Percentiles rank a stretch among this genome's conserved stretches.
These are phyloP conservation scores for Aspergillus proliferans DNA, from an alignment of 2,329 filamentous ascomycete species.

Conservation along the genomic window DNA sequence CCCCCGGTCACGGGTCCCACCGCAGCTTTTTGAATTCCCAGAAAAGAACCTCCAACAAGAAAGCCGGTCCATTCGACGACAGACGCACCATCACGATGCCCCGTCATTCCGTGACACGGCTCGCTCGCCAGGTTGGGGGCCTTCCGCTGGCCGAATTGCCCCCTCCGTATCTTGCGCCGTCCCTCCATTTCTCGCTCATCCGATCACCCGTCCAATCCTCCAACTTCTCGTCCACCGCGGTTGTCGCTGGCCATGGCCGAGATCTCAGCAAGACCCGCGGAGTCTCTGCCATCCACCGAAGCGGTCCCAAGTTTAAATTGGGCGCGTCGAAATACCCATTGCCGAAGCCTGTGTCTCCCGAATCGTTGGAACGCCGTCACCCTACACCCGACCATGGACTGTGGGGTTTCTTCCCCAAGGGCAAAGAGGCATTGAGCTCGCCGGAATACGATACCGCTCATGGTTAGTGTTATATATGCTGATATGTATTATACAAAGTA, in stretches of 20 bases:
- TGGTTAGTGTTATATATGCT: slow-evolving; percentile 42
- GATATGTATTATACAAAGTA: not conserved
- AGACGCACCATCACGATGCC: slow-evolving; percentile 25
- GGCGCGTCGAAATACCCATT: slow-evolving; percentile 66
- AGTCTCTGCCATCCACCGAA: slow-evolving; percentile 71
- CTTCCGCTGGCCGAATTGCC: slow-evolving; percentile 33
- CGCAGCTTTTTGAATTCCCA: not conserved
- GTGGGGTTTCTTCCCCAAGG: slow-evolving; percentile 80
- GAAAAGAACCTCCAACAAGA: not conserved
- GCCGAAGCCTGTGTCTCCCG: slow-evolving; percentile 62
- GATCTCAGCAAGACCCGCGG: slow-evolving; percentile 78
- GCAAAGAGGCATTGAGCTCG: slow-evolving; percentile 61
- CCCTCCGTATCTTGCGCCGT: slow-evolving; percentile 41
- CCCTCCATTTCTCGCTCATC: slow-evolving; percentile 31
- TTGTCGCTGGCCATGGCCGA: slow-evolving; percentile 45
- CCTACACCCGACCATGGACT: slow-evolving; percentile 74
- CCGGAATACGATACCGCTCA: slow-evolving; percentile 66
- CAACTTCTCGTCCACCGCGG: slow-evolving; percentile 52
- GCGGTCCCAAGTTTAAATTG: slow-evolving; percentile 67
- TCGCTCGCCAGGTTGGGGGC: slow-evolving; percentile 28
- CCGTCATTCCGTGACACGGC: slow-evolving; percentile 27
- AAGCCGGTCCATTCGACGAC: not conserved
- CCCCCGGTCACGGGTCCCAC: not conserved
- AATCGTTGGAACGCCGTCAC: slow-evolving; percentile 41
- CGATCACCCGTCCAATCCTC: slow-evolving; percentile 26